phyloP scores from a whole-genome alignment of 1,139 yeast genomes.

The Kurtzmaniella quercitrusa region DNA sequence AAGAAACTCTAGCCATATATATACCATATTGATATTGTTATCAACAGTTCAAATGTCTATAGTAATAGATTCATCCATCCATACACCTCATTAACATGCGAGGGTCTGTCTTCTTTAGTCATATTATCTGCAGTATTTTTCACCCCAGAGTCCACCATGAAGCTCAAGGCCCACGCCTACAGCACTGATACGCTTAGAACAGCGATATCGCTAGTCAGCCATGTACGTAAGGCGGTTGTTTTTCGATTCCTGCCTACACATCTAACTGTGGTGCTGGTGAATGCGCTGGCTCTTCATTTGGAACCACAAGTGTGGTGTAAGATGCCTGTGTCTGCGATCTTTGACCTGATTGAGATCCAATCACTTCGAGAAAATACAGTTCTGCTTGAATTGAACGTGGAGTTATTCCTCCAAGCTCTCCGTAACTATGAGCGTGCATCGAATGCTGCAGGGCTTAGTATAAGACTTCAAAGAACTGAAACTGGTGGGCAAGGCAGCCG shows the following conservation, averaged over 20 bases:
- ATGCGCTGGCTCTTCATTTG: slow-evolving; percentile 30
- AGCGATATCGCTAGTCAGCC: slow-evolving; percentile 28
- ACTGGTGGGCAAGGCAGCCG: slow-evolving; percentile 26
- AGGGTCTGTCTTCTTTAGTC: not conserved
- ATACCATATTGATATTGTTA: too few relatives aligned
- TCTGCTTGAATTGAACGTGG: slow-evolving; percentile 53
- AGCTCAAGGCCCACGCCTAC: slow-evolving; percentile 30
- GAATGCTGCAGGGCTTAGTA: slow-evolving; percentile 42
- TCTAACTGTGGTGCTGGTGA: slow-evolving; percentile 47
- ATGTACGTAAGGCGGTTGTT: slow-evolving; percentile 27
- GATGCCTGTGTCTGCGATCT: slow-evolving; percentile 37
- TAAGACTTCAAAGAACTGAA: slow-evolving; percentile 50
- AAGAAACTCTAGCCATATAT: too few relatives aligned
- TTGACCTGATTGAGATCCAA: slow-evolving; percentile 46
- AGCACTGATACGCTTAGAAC: slow-evolving; percentile 26
- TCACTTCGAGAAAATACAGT: slow-evolving; percentile 46
- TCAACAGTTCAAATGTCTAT: too few relatives aligned
- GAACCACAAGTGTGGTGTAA: slow-evolving; percentile 68
- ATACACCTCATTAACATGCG: too few relatives aligned
- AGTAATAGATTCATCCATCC: not conserved
- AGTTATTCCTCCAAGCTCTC: slow-evolving; percentile 50
- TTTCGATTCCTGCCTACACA: slow-evolving; percentile 46
- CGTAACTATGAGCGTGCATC: slow-evolving; percentile 51
- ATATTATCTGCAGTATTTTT: not conserved
- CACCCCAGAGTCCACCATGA: slow-evolving; percentile 18